These are phyloP conservation scores for Ophiostoma sp. DNA, from an alignment of 2,329 filamentous ascomycete genomes.

Conservation along the genomic window DNA sequence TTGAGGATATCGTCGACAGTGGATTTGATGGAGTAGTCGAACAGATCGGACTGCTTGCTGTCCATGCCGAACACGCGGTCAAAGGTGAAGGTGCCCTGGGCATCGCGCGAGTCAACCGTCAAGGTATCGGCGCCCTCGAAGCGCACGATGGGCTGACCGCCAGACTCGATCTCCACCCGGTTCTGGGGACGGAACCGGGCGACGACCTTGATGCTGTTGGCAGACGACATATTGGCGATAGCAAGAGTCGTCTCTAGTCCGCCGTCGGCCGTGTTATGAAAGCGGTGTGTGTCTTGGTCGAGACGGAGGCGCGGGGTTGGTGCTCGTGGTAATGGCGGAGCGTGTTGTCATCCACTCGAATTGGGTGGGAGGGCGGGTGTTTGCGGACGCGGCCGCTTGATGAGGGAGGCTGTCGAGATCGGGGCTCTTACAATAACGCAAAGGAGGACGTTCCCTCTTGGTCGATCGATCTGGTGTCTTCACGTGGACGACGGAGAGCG, in stretches of 20 bases:
- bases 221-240: slow-evolving; percentile 48
- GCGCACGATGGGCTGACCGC: slow-evolving; percentile 83
- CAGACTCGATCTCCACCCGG: slow-evolving; percentile 81
- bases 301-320: slow-evolving; percentile 8
- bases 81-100: slow-evolving; percentile 84
- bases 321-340: slow-evolving; percentile 1
- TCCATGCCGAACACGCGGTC: slow-evolving; percentile 95
- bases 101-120: slow-evolving; percentile 74
- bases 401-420: slow-evolving; percentile 1
- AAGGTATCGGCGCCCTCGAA: slow-evolving; percentile 90
- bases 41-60: slow-evolving; percentile 86
- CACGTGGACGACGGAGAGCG: slow-evolving; percentile 1
- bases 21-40: slow-evolving; percentile 92
- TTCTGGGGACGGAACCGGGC: slow-evolving; percentile 97
- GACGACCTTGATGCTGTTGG: slow-evolving; percentile 77
- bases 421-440: not conserved
- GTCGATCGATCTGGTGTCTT: slow-evolving; percentile 9
- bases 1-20: slow-evolving; percentile 98
- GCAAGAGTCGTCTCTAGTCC: slow-evolving; percentile 5
- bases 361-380: slow-evolving; percentile 5
- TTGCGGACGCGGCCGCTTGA: slow-evolving; percentile 11
- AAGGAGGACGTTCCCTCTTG: not conserved
- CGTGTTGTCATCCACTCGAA: slow-evolving; percentile 19
- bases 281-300: not conserved
- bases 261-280: slow-evolving; percentile 8